Conservation (phyloP, 805 yeast species). For the Monosporozyma yasuniensis region DNA sequence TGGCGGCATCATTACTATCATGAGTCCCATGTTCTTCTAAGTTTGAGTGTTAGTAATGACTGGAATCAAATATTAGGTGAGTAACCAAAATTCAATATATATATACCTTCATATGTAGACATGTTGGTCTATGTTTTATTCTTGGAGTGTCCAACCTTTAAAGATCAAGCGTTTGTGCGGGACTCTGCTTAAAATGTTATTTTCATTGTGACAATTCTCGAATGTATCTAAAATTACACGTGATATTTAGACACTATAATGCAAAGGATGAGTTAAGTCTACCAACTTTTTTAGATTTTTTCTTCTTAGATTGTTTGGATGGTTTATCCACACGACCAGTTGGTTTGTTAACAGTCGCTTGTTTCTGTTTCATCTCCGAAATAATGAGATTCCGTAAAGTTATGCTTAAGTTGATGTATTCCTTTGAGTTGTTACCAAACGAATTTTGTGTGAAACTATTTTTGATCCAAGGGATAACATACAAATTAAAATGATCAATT, state of each 20-base stretch:
- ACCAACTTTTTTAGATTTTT: constrained; percentile 11
- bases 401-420: constrained; percentile 16
- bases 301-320: constrained; percentile 1
- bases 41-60: not conserved
- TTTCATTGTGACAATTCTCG: not conserved
- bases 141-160: not conserved
- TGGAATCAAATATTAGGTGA: not conserved
- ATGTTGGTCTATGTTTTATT: constrained; percentile 6
- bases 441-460: constrained; percentile 16
- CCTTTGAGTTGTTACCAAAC: constrained; percentile 17
- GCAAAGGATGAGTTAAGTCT: constrained; percentile 4
- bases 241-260: not conserved
- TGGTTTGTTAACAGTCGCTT: not conserved
- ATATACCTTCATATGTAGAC: constrained; percentile 31
- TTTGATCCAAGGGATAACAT: constrained; percentile 15
- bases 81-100: not conserved
- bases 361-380: not conserved
- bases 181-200: not conserved
- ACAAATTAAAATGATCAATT: constrained; percentile 14
- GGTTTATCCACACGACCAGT: not conserved
- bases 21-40: constrained; percentile 24
- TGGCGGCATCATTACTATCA: constrained; percentile 5
- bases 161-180: not conserved
- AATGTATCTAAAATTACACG: not conserved
- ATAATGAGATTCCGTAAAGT: not conserved